Conservation (phyloP, 306 rosid species). For the Trichosanthes cucumerina region DNA sequence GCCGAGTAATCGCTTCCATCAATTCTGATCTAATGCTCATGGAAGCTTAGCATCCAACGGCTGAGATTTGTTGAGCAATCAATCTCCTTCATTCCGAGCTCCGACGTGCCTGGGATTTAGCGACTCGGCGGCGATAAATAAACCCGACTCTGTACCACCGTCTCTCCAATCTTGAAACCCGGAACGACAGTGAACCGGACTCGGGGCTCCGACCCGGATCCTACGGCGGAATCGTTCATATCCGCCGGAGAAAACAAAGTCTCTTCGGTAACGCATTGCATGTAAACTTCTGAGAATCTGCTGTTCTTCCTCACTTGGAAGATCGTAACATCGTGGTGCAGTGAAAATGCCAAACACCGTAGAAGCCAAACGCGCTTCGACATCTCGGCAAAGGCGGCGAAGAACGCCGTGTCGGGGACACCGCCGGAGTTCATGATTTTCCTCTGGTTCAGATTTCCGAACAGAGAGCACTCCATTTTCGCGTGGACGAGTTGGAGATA, state of each 20-base stretch:
- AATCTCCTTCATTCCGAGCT: background rate
- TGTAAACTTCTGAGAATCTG: slow-evolving; percentile 86
- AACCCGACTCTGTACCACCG: slow-evolving; percentile 72
- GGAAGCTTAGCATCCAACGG: background rate
- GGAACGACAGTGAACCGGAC: slow-evolving; percentile 86
- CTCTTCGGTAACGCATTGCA: slow-evolving; percentile 56
- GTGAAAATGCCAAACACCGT: slow-evolving; percentile 62
- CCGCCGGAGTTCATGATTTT: slow-evolving; percentile 60
- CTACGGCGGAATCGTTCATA: slow-evolving; percentile 8
- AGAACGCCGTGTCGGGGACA: slow-evolving; percentile 65
- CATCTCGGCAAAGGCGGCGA: slow-evolving; percentile 68
- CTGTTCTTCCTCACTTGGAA: slow-evolving; percentile 60
- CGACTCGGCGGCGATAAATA: slow-evolving; percentile 40
- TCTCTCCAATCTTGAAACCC: slow-evolving; percentile 61
- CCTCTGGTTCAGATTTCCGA: slow-evolving; percentile 78
- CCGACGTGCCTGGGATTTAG: background rate
- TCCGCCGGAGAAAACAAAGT: slow-evolving; percentile 22
- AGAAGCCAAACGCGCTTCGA: slow-evolving; percentile 67
- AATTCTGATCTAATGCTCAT: slow-evolving; percentile 1
- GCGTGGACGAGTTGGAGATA: slow-evolving; percentile 68
- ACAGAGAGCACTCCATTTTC: slow-evolving; percentile 91
- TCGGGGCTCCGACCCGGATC: slow-evolving; percentile 24
- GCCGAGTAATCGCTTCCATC: background rate
- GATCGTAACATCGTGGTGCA: slow-evolving; percentile 33
- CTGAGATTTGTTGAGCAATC: background rate